Evolutionary conservation across 305 asterid species (phyloP), one percentile per base, ranked within the genome.

Genomic region (Coffea humblotiana): DNA sequence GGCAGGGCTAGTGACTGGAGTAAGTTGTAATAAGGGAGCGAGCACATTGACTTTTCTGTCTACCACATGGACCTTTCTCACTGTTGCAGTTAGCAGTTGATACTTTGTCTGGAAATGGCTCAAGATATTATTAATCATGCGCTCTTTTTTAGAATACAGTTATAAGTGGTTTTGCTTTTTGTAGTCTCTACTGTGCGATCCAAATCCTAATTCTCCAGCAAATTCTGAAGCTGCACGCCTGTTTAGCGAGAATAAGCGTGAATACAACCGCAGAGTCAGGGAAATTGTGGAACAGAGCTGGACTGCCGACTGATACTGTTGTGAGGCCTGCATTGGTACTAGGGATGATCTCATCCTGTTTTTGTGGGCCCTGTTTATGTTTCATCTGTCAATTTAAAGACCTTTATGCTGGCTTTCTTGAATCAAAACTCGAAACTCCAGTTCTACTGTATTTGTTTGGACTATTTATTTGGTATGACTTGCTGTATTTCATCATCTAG

Each of bases 271-370:
- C 88, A 90, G 88, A 76, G 93, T 92, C 64, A 92, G 92, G 23
- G 97, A 90, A 81, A 84, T 89, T 78, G 97, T 92, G 56, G 97
- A 92, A 88, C 93, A 92, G 85, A 92, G 97, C 81, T 92, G 97
- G 97, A 92, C 94, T 6, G 97, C 95, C 9, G 97, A 92, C 88
- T 92, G 80, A 91, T 74, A 6, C 27, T 13, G 52, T 3, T 32
- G 54, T 15, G 40, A 45, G 77, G 80, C 83, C 77, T 75, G 71
- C 79, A 76, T n/a, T 18, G 3, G 4, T n/a, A 29, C 25, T 19
- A 66, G 18, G 51, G 70, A 37, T 72, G 56, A 71, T 75, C 61
- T 76, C 66, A 61, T 56, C 79, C 56, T 6, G 60, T 67, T 71
- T 74, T 68, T 78, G 73, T 61, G 60, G 80, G 81, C 80, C 80